phyloP scores from a whole-genome alignment of 164 flowering plant genomes.

The Liquidambar formosana region DNA sequence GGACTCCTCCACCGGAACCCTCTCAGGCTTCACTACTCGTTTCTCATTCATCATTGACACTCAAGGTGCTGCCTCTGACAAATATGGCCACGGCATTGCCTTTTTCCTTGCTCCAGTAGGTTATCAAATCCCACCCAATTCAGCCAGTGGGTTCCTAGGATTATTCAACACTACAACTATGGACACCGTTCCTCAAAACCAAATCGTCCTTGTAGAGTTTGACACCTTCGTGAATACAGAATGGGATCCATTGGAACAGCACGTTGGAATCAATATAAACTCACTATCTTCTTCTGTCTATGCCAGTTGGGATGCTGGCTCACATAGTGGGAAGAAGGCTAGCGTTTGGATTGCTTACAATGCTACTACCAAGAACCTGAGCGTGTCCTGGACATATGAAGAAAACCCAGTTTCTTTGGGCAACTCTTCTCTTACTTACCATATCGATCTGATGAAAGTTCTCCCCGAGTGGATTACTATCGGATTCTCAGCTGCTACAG shows the following conservation, averaged over 20 bases:
- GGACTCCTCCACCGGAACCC: too few species aligned
- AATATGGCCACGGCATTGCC: too few species aligned
- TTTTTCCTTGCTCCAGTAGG: too few species aligned
- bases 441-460: not conserved
- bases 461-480: slow-evolving; percentile 17
- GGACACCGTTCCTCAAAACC: not conserved
- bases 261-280: slow-evolving; percentile 31
- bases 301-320: slow-evolving; percentile 16
- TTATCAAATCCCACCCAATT: too few species aligned
- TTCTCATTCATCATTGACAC: too few species aligned
- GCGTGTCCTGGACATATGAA: slow-evolving; percentile 2
- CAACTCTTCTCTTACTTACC: slow-evolving; percentile 5
- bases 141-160: slow-evolving; percentile 20
- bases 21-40: too few species aligned
- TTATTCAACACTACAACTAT: slow-evolving; percentile 13
- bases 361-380: slow-evolving; percentile 11
- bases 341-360: slow-evolving; percentile 17
- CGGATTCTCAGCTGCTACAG: slow-evolving; percentile 19
- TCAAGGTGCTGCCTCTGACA: too few species aligned
- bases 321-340: slow-evolving; percentile 2
- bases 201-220: slow-evolving; percentile 26
- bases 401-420: too few species aligned
- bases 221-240: slow-evolving; percentile 17
- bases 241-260: slow-evolving; percentile 22
- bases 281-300: slow-evolving; percentile 11